Conservation (phyloP, 73 alveolate genomes). For the Paramecium tetraurelia region DNA sequence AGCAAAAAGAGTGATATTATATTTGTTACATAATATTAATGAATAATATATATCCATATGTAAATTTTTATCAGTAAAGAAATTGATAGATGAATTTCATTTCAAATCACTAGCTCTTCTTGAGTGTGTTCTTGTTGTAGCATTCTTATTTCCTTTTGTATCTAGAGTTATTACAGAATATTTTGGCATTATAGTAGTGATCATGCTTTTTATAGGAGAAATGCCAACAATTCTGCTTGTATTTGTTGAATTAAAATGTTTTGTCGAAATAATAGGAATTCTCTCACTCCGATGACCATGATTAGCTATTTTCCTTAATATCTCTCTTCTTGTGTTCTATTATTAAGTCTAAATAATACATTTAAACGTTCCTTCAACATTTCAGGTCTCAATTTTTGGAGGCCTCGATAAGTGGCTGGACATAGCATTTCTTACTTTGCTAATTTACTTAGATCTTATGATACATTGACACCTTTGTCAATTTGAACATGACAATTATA, state of each 20-base stretch:
- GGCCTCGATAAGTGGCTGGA: not conserved
- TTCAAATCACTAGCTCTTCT: not conserved
- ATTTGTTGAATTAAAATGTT: not conserved
- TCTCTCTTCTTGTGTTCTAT: not conserved
- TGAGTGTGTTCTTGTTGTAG: not conserved
- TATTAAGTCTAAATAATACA: not conserved
- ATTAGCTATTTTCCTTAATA: not conserved
- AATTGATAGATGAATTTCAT: not conserved
- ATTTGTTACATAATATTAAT: not conserved
- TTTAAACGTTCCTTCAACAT: not conserved
- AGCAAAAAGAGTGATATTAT: not conserved
- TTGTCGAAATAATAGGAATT: not conserved
- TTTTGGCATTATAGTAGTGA: not conserved
- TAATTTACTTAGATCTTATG: not conserved
- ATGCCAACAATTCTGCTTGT: not conserved
- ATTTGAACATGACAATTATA: conserved; percentile 9
- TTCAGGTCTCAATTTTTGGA: not conserved
- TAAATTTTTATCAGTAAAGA: not conserved
- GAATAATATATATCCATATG: not conserved
- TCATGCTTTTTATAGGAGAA: not conserved
- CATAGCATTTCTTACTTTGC: not conserved
- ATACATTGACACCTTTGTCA: conserved; percentile 27
- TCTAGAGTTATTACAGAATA: not conserved
- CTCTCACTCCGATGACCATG: not conserved
- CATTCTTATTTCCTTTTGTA: not conserved